phyloP scores from a whole-genome alignment of 176 grass and related monocot genomes.

The Triticum timopheevii region DNA sequence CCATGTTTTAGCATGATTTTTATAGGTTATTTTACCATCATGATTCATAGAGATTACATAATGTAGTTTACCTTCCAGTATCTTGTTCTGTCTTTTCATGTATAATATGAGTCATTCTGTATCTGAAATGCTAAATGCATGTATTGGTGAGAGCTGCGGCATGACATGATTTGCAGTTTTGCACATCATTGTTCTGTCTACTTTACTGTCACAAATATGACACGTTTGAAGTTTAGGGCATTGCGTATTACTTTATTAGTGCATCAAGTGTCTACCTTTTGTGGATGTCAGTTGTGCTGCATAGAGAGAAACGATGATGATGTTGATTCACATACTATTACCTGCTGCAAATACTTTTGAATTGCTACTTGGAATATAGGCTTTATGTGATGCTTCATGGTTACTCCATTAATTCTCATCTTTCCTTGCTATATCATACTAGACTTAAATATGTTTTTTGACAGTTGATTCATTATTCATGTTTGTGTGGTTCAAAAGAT shows the following conservation, averaged over 20 bases:
- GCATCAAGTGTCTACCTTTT: slow-evolving; percentile 16
- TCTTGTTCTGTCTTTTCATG: slow-evolving; percentile 6
- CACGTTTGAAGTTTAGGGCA: neutral
- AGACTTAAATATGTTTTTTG: neutral
- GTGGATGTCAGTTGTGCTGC: slow-evolving; percentile 1
- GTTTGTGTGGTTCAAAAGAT: neutral
- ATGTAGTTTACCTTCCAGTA: neutral
- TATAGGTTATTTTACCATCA: neutral
- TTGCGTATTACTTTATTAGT: neutral
- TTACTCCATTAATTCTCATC: neutral
- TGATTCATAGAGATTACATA: neutral
- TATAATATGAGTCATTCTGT: neutral
- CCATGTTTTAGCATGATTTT: slow-evolving; percentile 18
- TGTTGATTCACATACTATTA: slow-evolving; percentile 3
- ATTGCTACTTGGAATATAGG: neutral
- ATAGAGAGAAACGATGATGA: slow-evolving; percentile 5
- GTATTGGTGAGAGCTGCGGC: neutral
- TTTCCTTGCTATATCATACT: neutral
- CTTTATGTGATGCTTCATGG: neutral
- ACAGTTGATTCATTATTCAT: neutral
- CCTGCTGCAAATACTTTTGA: neutral
- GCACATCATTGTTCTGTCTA: neutral
- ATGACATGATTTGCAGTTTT: slow-evolving; percentile 2
- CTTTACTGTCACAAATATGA: neutral
- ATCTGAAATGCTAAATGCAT: neutral